Conservation (phyloP, 352 stramenopile species). For the Blastocystis sp. region DNA sequence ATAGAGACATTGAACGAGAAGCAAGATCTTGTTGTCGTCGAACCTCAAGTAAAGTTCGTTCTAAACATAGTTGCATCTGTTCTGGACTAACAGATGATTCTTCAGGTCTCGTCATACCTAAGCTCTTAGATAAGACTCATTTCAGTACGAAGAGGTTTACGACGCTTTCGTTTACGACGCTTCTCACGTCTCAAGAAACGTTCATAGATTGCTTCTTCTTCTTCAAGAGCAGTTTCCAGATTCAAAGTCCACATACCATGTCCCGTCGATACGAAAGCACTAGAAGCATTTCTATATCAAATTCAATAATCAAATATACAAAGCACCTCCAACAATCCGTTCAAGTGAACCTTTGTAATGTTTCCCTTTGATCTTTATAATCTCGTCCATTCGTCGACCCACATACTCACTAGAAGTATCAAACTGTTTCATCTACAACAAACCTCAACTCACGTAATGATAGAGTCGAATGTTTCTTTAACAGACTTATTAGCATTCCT, state of each 20-base stretch:
- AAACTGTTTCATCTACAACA: not conserved
- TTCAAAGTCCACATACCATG: slow-evolving; percentile 25
- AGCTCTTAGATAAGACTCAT: not conserved
- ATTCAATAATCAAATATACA: not conserved
- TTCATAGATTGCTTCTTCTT: slow-evolving; percentile 11
- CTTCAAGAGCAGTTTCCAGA: not conserved
- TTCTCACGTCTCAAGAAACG: slow-evolving; percentile 5
- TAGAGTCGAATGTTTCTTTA: too few species aligned
- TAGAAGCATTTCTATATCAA: slow-evolving; percentile 12
- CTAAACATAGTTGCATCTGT: slow-evolving; percentile 31
- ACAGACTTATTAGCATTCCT: slow-evolving; percentile 17
- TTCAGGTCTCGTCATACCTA: not conserved
- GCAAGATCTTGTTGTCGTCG: not conserved
- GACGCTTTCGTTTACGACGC: slow-evolving; percentile 43
- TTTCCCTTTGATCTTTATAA: not conserved
- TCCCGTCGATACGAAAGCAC: not conserved
- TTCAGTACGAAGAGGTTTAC: not conserved
- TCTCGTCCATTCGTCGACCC: not conserved
- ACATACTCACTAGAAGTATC: slow-evolving; percentile 17
- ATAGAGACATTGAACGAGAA: not conserved
- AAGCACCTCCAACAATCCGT: slow-evolving; percentile 8
- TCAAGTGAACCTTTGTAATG: not conserved
- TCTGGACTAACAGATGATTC: not conserved
- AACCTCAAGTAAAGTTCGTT: slow-evolving; percentile 5
- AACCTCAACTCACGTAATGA: too few species aligned